Percentiles rank a stretch among this genome's conserved stretches.
These are phyloP conservation scores for Ascosphaera pollenicola DNA, from an alignment of 2,329 filamentous ascomycete species.

Conservation along the genomic window DNA sequence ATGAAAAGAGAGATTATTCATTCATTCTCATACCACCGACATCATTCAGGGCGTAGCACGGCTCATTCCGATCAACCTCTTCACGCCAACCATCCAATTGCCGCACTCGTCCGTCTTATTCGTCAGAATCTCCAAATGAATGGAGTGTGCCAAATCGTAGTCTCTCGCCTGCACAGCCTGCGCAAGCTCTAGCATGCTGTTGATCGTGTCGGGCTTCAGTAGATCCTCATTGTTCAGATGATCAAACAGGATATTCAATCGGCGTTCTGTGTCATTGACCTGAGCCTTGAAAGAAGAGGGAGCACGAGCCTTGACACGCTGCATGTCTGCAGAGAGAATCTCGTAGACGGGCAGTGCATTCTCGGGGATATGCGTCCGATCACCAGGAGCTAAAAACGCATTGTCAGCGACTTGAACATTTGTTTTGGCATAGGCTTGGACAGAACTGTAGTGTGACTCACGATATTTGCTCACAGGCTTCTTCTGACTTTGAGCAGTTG, in stretches of 20 bases:
- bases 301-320: constrained; percentile 66
- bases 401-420: constrained; percentile 2
- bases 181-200: constrained; percentile 28
- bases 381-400: constrained; percentile 35
- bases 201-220: constrained; percentile 48
- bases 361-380: constrained; percentile 70
- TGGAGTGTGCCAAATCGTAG: constrained; percentile 41
- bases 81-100: constrained; percentile 71
- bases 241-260: constrained; percentile 83
- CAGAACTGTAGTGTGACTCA: constrained; percentile 16
- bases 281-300: constrained; percentile 71
- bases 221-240: constrained; percentile 92
- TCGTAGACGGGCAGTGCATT: constrained; percentile 60
- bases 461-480: constrained; percentile 43
- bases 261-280: constrained; percentile 84
- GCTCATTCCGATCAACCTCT: constrained; percentile 59
- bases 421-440: constrained; percentile 2
- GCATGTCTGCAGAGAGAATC: constrained; percentile 62
- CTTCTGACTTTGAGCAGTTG: constrained; percentile 27
- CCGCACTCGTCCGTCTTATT: constrained; percentile 63
- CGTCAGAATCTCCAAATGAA: constrained; percentile 55
- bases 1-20: neutral
- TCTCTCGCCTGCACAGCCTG: constrained; percentile 45
- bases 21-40: neutral
- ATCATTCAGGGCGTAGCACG: constrained; percentile 39